Evolutionary conservation across 352 stramenopile genomes (phyloP).

Genomic region (Saprolegnia diclina): DNA sequence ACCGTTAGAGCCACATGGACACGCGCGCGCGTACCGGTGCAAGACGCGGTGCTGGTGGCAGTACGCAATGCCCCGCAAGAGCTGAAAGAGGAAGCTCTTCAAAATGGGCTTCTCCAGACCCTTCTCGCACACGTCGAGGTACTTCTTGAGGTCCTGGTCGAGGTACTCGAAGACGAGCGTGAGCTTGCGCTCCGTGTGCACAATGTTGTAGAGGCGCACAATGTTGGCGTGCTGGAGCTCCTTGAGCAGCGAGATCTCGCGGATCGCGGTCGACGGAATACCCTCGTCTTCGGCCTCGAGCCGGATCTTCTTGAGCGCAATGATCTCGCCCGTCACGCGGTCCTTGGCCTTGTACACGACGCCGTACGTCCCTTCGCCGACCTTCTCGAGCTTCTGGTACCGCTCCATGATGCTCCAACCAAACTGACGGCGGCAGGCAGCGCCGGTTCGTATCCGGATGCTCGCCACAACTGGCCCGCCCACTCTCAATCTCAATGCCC

Average conservation of each 20-base stretch:
- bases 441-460: constrained; percentile 7
- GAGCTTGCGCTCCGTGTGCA: constrained; percentile 98
- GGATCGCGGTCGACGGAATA: constrained; percentile 97
- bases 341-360: constrained; percentile 99
- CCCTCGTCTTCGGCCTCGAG: constrained; percentile 97
- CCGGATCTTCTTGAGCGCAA: constrained; percentile 99
- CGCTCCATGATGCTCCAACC: constrained; percentile 55
- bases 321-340: constrained; percentile 93
- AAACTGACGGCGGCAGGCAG: constrained; percentile 7
- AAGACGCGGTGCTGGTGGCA: constrained; percentile 97
- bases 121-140: constrained; percentile 98
- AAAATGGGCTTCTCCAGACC: constrained; percentile 90
- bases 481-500: neutral
- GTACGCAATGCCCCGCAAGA: constrained; percentile 98
- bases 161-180: constrained; percentile 99
- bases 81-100: constrained; percentile 98
- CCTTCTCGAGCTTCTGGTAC: constrained; percentile 96
- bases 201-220: constrained; percentile 98
- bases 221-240: constrained; percentile 98
- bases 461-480: neutral
- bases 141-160: constrained; percentile 99
- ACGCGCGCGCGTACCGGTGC: constrained; percentile 57
- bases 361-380: constrained; percentile 98
- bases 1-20: neutral
- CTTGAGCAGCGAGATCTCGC: constrained; percentile 98